Conservation (phyloP, 2,329 filamentous ascomycete species). For the Aspergillus terreus region DNA sequence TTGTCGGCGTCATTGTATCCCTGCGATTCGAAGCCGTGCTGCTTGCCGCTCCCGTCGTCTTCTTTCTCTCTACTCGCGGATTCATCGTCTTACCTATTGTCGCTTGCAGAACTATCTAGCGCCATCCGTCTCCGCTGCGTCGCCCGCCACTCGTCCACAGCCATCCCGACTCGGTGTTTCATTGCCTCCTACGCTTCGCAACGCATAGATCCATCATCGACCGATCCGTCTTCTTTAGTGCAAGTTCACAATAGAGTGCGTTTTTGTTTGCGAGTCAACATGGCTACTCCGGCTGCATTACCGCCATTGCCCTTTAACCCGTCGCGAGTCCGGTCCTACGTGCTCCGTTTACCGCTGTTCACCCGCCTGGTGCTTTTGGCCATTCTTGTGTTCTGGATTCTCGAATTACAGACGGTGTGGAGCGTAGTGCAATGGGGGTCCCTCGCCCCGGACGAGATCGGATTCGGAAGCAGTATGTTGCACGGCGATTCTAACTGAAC, state of each 20-base stretch:
- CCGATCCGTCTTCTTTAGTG: background rate
- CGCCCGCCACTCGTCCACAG: no score
- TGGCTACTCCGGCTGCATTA: conserved; percentile 47
- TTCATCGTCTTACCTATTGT: background rate
- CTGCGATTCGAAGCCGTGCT: background rate
- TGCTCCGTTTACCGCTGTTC: conserved; percentile 81
- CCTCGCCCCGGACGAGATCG: conserved; percentile 72
- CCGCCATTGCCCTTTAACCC: conserved; percentile 64
- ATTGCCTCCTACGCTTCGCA: background rate
- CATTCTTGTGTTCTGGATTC: conserved; percentile 66
- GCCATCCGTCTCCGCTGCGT: no score
- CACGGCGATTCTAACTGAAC: background rate
- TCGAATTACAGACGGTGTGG: conserved; percentile 66
- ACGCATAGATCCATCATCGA: background rate
- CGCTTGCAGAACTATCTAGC: background rate
- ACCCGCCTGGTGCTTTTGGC: conserved; percentile 67
- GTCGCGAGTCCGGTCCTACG: conserved; percentile 71
- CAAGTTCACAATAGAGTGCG: no score
- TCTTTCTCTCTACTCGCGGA: background rate
- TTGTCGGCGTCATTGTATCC: background rate
- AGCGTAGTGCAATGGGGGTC: conserved; percentile 73
- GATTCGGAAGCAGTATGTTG: conserved; percentile 64
- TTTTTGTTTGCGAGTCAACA: conserved; percentile 17
- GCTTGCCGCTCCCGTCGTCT: background rate
- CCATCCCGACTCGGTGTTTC: background rate